Conservation (phyloP, 371 early-diverging fungal species). For the Mortierella sp. region DNA sequence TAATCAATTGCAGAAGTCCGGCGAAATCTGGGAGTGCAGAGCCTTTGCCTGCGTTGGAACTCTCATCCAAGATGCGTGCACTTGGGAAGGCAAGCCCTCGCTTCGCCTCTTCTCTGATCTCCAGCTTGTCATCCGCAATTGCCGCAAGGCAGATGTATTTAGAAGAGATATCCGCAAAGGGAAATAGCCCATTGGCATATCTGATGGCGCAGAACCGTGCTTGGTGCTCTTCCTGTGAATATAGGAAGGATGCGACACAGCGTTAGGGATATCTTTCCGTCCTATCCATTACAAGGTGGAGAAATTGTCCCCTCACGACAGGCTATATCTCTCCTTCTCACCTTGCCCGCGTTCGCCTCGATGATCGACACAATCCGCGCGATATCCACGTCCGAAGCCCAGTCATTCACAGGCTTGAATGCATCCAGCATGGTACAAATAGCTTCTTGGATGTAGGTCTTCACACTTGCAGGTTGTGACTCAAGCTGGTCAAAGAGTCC, state of each 20-base stretch:
- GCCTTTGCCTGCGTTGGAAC: slow-evolving; percentile 5
- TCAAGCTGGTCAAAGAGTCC: slow-evolving; percentile 76
- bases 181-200: slow-evolving; percentile 81
- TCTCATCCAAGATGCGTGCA: slow-evolving; percentile 16
- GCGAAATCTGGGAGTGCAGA: slow-evolving; percentile 61
- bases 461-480: slow-evolving; percentile 72
- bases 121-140: slow-evolving; percentile 74
- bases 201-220: slow-evolving; percentile 75
- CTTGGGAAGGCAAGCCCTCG: slow-evolving; percentile 58
- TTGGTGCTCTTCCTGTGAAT: slow-evolving; percentile 61
- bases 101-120: slow-evolving; percentile 79
- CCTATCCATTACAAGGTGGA: not conserved
- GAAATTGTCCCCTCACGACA: not conserved
- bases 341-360: slow-evolving; percentile 72
- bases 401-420: slow-evolving; percentile 60
- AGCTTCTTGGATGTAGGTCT: slow-evolving; percentile 84
- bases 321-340: slow-evolving; percentile 16
- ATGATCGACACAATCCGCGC: slow-evolving; percentile 63
- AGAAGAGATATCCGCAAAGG: slow-evolving; percentile 76
- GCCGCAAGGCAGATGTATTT: slow-evolving; percentile 83
- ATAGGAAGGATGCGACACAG: not conserved
- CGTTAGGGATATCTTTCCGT: not conserved
- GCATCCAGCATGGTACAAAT: slow-evolving; percentile 83
- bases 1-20: slow-evolving; percentile 59
- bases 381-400: slow-evolving; percentile 54